Evolutionary conservation across 257 asterid species (phyloP).

Genomic region (Dorcoceras hygrometricum): DNA sequence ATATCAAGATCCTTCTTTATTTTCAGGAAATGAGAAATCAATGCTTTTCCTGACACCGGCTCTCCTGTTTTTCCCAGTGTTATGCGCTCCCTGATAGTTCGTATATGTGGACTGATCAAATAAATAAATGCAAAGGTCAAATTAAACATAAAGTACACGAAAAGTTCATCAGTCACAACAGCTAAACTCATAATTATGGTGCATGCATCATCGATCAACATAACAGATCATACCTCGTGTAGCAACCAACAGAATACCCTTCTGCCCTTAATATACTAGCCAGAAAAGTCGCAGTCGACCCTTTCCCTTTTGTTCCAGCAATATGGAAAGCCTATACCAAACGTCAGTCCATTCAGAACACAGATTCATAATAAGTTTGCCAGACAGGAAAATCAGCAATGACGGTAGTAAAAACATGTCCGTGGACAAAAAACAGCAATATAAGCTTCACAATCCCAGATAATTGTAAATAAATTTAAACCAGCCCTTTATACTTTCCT

Average conservation of each 20-base stretch:
- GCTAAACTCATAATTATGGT: conserved; percentile 6
- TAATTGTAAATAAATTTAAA: neutral
- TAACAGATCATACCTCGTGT: conserved; percentile 57
- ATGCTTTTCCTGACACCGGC: conserved; percentile 59
- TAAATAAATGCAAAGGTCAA: conserved; percentile 26
- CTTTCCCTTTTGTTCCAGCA: conserved; percentile 98
- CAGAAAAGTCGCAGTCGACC: conserved; percentile 87
- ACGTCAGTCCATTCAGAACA: conserved; percentile 14
- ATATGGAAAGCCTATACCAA: conserved; percentile 70
- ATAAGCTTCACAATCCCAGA: neutral
- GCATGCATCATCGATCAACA: conserved; percentile 16
- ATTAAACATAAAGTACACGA: conserved; percentile 2
- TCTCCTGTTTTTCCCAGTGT: conserved; percentile 64
- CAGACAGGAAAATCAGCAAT: conserved; percentile 4
- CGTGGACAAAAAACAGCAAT: neutral
- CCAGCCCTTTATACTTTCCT: neutral
- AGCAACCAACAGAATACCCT: conserved; percentile 93
- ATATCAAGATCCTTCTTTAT: conserved; percentile 50
- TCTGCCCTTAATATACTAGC: conserved; percentile 79
- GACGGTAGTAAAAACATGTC: neutral
- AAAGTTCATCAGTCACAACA: conserved; percentile 3
- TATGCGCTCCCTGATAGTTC: conserved; percentile 85
- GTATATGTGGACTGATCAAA: conserved; percentile 81
- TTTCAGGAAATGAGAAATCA: conserved; percentile 58
- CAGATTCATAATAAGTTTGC: conserved; percentile 6